Percentiles rank a stretch among this genome's conserved stretches.
Conservation (phyloP, 495 filamentous ascomycete species). For the Usnea hakonensis region DNA sequence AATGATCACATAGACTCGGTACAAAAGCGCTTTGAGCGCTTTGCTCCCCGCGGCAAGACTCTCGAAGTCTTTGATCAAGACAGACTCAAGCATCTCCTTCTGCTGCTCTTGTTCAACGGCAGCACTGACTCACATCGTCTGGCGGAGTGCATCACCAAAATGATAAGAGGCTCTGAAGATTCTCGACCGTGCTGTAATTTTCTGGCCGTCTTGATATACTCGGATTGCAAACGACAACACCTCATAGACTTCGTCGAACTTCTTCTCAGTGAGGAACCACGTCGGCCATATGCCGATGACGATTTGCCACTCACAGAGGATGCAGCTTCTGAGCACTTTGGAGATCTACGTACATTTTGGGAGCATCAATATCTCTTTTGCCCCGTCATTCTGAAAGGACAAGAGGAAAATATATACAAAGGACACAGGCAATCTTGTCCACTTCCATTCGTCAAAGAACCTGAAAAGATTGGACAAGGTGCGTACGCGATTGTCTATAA, state of each 20-base stretch:
- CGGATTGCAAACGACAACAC: neutral
- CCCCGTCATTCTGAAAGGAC: neutral
- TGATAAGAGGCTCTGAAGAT: neutral
- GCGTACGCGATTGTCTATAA: neutral
- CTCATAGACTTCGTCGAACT: neutral
- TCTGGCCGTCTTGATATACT: slow-evolving; percentile 3
- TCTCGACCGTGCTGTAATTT: neutral
- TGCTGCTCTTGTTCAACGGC: too few relatives aligned
- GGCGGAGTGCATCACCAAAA: neutral
- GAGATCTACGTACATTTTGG: neutral
- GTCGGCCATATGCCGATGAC: neutral
- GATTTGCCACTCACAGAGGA: neutral
- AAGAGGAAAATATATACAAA: neutral
- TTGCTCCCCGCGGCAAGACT: too few relatives aligned
- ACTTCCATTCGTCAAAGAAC: slow-evolving; percentile 4
- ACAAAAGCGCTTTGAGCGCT: too few relatives aligned
- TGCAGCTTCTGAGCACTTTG: neutral
- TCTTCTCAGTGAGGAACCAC: neutral
- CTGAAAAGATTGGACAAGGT: neutral
- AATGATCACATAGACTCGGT: too few relatives aligned
- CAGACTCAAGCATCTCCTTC: too few relatives aligned
- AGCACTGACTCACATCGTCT: neutral
- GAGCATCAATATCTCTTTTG: slow-evolving; percentile 3
- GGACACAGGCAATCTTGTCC: neutral
- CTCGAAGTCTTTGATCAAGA: too few relatives aligned